Evolutionary conservation across 2,329 filamentous ascomycete genomes (phyloP), one percentile per base, ranked within the genome.

Genomic region (Mycosphaerella sp.): DNA sequence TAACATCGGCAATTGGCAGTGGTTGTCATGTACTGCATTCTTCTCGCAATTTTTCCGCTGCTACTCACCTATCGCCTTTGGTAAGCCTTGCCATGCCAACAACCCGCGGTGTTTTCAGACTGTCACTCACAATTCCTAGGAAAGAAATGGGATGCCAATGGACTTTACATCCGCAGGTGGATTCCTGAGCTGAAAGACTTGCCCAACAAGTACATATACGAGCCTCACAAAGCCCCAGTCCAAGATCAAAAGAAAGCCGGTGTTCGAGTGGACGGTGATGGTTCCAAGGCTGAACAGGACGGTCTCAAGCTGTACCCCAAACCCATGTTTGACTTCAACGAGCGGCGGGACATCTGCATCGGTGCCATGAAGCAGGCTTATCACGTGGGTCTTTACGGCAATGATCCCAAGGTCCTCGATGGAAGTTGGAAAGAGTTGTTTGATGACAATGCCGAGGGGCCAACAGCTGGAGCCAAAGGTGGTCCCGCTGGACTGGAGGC

Each of bases 1-100:
- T 66, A 89, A 89, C 63, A 78, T 78, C 1, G 86, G 86, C 0
- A 89, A 89, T 65, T 89, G 86, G 86, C 85, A 88, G 66, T 89
- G 86, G 86, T 70, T 91, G 6, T 80, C 78, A 53, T 90, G 87
- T 66, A 83, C 84, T 0, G 87, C 87, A 0, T 91, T 91, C 69
- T 90, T 82, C 71, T 71, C 79, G 0, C 84, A 87, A 65, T 89
- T 84, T 71, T 87, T 80, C 64, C 78, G 86, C 1, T 83, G 82
- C 12, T 53, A 54, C 23, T 80, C 76, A 46, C 87, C 87, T 0
- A 69, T 90, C 12, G 79, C 83, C 0, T 91, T 91, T 64, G 82
- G 34, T 38, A 38, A 38, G 34, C 34, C 34, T 38, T n/a, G 12
- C 1, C 34, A 10, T n/a, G 12, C 4, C 34, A 10, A 11, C 4